Evolutionary conservation across 139 green algal species (phyloP), one percentile per base, ranked within the genome.

Genomic region (Penium margaritaceum): DNA sequence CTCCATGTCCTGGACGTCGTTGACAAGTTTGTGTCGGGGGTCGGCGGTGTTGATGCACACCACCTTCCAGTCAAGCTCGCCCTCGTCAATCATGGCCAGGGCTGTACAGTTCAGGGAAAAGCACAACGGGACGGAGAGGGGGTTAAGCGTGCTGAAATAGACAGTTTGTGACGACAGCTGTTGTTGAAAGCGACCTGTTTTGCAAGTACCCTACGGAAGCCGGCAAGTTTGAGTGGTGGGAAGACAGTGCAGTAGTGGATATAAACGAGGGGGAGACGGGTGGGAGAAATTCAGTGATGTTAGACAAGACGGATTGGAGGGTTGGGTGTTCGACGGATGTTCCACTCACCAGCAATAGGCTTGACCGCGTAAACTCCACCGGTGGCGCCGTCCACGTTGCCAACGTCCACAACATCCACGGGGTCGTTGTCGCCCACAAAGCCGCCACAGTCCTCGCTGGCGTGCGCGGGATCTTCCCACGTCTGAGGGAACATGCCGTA

Each of bases 41-140:
- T 98, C 91, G 43, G 91, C 84, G 7, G 72, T 71, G 63, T 76
- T 69, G 80, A 98, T 95, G 81, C 86, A 86, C 35, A 97, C 91
- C 33, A 96, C 84, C 86, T 98, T 98, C 93, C 93, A 98, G 86
- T 98, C 93, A 41, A 98, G 86, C 88, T 98, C 93, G 30, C 93
- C 93, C 35, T 98, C 93, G 74, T 98, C 92, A 68, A 97, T 95
- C 92, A 97, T 96, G 68, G 92, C 92, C 61, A 91, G 58, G 33
- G 64, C 64, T 72, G 64, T n/a, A n/a, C n/a, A n/a, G n/a, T n/a
- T n/a, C n/a, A n/a, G n/a, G n/a, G n/a, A n/a, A n/a, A n/a, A n/a
- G n/a, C n/a, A n/a, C n/a, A n/a, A n/a, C n/a, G n/a, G n/a, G n/a
- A n/a, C n/a, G n/a, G n/a, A n/a, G n/a, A n/a, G n/a, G n/a, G n/a